Percentiles rank a stretch among this genome's conserved stretches.
These are phyloP conservation scores for Lipomyces yamadae DNA, from an alignment of 805 yeast species.

Conservation along the genomic window DNA sequence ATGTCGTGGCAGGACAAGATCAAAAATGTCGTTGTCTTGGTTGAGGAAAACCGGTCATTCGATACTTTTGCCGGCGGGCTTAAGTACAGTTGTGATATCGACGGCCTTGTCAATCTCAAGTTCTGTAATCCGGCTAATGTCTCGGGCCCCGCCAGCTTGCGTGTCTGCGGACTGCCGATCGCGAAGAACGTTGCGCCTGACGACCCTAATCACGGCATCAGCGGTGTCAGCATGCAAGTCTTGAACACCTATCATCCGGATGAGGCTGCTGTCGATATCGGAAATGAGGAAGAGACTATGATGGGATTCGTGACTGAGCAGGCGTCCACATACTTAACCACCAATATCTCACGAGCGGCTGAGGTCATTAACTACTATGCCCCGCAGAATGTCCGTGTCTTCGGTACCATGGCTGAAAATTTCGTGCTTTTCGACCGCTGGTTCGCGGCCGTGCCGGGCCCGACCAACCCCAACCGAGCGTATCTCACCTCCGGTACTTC, in stretches of 20 bases:
- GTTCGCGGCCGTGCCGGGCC: slow-evolving; percentile 12
- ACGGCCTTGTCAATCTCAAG: neutral
- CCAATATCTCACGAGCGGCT: slow-evolving; percentile 6
- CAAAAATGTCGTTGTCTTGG: slow-evolving; percentile 1
- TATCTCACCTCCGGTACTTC: slow-evolving; percentile 11
- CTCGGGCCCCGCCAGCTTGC: neutral
- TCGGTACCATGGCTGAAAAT: slow-evolving; percentile 8
- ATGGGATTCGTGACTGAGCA: slow-evolving; percentile 7
- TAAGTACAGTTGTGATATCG: neutral
- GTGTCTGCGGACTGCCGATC: neutral
- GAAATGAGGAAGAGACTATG: neutral
- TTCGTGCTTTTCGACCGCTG: slow-evolving; percentile 10
- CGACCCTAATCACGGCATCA: slow-evolving; percentile 9
- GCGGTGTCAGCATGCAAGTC: slow-evolving; percentile 3
- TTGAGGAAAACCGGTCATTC: slow-evolving; percentile 7
- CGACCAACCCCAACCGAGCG: slow-evolving; percentile 15
- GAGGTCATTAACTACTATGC: slow-evolving; percentile 8
- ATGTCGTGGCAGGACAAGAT: neutral
- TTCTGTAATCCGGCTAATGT: slow-evolving; percentile 5
- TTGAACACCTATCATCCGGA: slow-evolving; percentile 6
- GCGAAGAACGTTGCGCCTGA: slow-evolving; percentile 5
- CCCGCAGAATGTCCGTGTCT: neutral
- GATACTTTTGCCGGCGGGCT: slow-evolving; percentile 12
- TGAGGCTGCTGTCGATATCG: neutral
- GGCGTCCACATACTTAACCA: neutral